Conservation (phyloP, 1,139 yeast genomes). For the Wickerhamiella infanticola region DNA sequence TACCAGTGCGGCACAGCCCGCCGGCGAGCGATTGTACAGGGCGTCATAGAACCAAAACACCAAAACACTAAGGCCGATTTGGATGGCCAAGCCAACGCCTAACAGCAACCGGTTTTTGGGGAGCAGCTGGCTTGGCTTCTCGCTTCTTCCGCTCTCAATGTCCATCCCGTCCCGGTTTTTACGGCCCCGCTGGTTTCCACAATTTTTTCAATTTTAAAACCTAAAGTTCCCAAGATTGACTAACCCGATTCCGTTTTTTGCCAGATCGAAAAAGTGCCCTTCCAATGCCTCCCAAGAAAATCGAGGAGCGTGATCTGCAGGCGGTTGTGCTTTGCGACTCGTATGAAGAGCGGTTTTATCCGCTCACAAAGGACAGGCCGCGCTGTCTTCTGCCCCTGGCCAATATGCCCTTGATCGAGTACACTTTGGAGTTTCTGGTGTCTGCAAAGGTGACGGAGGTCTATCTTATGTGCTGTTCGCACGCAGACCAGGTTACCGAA, state of each 20-base stretch:
- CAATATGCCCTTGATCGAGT: slow-evolving; percentile 84
- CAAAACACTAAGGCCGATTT: slow-evolving; percentile 6
- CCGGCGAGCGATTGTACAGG: slow-evolving; percentile 16
- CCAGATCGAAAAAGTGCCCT: no score
- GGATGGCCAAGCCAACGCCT: slow-evolving; percentile 1
- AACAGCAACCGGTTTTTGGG: slow-evolving; percentile 7
- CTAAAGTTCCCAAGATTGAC: no score
- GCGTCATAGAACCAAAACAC: slow-evolving; percentile 14
- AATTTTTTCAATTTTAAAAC: no score
- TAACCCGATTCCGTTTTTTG: no score
- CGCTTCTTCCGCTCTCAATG: slow-evolving; percentile 13
- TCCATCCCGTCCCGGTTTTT: slow-evolving; percentile 7
- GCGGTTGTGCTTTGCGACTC: slow-evolving; percentile 92
- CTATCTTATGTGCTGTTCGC: slow-evolving; percentile 74
- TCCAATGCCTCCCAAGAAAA: slow-evolving; percentile 8
- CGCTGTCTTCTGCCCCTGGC: slow-evolving; percentile 76
- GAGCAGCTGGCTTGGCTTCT: slow-evolving; percentile 14
- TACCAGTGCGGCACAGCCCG: slow-evolving; percentile 23
- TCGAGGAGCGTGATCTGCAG: slow-evolving; percentile 33
- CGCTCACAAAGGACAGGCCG: slow-evolving; percentile 70
- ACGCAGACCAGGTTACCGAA: slow-evolving; percentile 72
- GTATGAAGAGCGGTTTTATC: slow-evolving; percentile 82
- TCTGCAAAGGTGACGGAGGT: slow-evolving; percentile 85
- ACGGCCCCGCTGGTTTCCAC: no score
- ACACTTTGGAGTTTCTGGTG: slow-evolving; percentile 86